A percentile compares a stretch with the other conserved stretches of the same genome.
Conservation (phyloP, 2,329 filamentous ascomycete genomes). For the Exophiala mesophila region DNA sequence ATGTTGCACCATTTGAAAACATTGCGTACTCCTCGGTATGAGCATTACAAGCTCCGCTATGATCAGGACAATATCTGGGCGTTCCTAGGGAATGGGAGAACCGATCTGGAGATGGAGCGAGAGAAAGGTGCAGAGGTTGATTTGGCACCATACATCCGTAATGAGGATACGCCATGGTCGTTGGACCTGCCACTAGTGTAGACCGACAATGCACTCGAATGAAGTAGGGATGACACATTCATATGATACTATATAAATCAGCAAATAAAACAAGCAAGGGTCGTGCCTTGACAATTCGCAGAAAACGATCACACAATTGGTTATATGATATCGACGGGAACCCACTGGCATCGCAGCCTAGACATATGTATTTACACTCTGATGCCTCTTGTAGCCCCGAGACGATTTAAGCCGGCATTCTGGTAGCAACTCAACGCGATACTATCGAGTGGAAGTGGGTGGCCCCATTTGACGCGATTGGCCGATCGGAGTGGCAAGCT, state of each 20-base stretch:
- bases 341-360: no score
- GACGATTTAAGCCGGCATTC: slow-evolving; percentile 4
- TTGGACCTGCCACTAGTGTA: slow-evolving; percentile 13
- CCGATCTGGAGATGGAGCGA: slow-evolving; percentile 32
- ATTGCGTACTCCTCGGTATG: slow-evolving; percentile 35
- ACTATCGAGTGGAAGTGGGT: slow-evolving; percentile 7
- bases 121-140: slow-evolving; percentile 13
- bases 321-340: no score
- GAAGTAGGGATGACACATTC: no score
- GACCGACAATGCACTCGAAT: no score
- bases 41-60: slow-evolving; percentile 34
- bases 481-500: slow-evolving; percentile 10
- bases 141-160: slow-evolving; percentile 15
- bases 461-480: slow-evolving; percentile 9
- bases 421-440: slow-evolving; percentile 11
- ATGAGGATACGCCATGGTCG: slow-evolving; percentile 9
- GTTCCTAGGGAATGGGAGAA: slow-evolving; percentile 41
- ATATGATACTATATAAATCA: no score
- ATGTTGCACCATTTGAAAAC: slow-evolving; percentile 22
- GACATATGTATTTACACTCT: no score
- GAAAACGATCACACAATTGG: no score
- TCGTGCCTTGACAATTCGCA: no score
- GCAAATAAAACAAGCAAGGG: no score
- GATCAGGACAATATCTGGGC: slow-evolving; percentile 34
- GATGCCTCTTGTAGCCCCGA: no score